Base-by-base conservation (phyloP, 2,329 filamentous ascomycete genomes). In the Fusarium tanahbumbuense region DNA sequence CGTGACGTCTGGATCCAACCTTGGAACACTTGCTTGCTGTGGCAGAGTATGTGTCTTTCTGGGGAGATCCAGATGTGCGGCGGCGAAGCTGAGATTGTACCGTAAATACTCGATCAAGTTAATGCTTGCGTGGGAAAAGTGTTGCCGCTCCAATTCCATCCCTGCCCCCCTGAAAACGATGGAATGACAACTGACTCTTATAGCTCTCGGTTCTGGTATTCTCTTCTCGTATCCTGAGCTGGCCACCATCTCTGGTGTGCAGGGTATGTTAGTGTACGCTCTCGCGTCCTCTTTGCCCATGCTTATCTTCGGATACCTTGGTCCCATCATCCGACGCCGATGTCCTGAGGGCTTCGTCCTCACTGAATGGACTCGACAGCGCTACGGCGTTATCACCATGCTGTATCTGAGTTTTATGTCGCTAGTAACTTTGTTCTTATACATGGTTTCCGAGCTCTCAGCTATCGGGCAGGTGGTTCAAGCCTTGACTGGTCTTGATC, bases 121-220 rank as follows among this genome's bases (percentile, higher is more conserved):
- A 96, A 95, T 94, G 91, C 93, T 96, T 96, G 93, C 93, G 93
- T 95, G 93, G 91, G 93, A 92, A 95, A 94, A 87, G 93, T 95
- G 92, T 92, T 94, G 92, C 92, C 92, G 92, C 92, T 93, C 89
- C 83, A 81, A 79, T 77, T 74, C 60, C 76, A 78, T 76, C 74
- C 72, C 74, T 65, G 68, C 54, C 70, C 47, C 68, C 72, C 60
- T 64, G 23, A 56, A 63, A 28, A 37, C 67, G 20, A 50, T 49
- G 50, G 60, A 70, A 56, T 50, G 44, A 64, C 72, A 78, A 81
- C 84, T 87, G 81, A 87, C 80, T 78, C 76, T 73, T 77, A 74
- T 80, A 96, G 93, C 90, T 73, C 89, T 96, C 81, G 93, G 93
- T 77, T 94, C 93, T 65, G 92, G 92, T 54, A 94, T 96, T 66